Base-by-base conservation (phyloP, 306 rosid species). In the Myrica gale region DNA sequence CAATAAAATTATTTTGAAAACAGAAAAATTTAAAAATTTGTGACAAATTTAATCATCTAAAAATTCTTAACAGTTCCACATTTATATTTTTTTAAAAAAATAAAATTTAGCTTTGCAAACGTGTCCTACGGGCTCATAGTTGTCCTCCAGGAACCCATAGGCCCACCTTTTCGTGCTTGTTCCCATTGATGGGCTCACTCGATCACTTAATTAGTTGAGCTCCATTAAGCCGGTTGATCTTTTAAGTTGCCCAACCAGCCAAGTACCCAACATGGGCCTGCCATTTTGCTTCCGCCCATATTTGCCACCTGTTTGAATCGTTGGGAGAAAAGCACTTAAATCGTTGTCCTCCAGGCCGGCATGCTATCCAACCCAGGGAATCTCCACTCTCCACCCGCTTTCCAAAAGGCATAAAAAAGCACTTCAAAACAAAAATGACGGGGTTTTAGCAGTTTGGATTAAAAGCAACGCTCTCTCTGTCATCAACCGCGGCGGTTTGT, bases 361-460 rank as follows among this genome's bases (percentile, higher is more conserved):
- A 48, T 48, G 5, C 12, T 48, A 48, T 48, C 53, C 13, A 48
- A 12, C 53, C 13, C 53, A 11, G 17, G 11, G 53, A 11, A 1
- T 48, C 5, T 16, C 57, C 2, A 17, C 57, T 20, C 57, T 17
- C 8, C n/a, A 19, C 19, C 2, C 6, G 6, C 15, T 4, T 0
- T 16, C 6, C 6, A 67, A 13, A 3, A 39, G 26, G 26, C 32
- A 5, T 7, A 2, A 1, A 45, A 48, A 47, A 20, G 11, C 2
- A 68, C 43, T 11, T 41, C 13, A 62, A 71, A 71, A 5, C 3
- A 19, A 57, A 73, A 73, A 68, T 82, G 84, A 86, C 88, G 88
- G 82, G 37, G 76, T 39, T 3, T 57, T 63, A 11, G 5, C 42
- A 42, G 53, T 7, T 13, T 53, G 5, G 8, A 6, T 73, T 76